These are phyloP conservation scores for Zelopaecilomyces penicillatus DNA, from an alignment of 2,329 filamentous ascomycete genomes.

Conservation along the genomic window DNA sequence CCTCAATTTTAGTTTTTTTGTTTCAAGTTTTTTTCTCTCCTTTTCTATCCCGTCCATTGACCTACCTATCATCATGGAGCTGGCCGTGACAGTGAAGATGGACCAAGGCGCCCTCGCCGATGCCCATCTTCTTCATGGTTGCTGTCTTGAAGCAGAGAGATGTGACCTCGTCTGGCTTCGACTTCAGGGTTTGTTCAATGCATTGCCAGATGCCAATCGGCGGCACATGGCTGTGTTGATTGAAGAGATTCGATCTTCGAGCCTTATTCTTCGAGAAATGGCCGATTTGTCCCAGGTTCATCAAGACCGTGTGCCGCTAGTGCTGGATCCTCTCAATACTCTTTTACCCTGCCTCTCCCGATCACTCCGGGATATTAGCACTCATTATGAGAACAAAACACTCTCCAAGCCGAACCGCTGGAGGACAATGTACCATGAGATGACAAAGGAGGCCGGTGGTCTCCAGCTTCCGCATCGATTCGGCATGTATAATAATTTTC, in stretches of 20 bases:
- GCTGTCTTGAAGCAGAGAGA: slow-evolving; percentile 45
- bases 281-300: slow-evolving; percentile 47
- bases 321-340: slow-evolving; percentile 48
- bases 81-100: slow-evolving; percentile 15
- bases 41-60: background rate
- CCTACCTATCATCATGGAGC: slow-evolving; percentile 7
- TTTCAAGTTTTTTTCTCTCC: background rate
- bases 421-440: slow-evolving; percentile 49
- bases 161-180: slow-evolving; percentile 38
- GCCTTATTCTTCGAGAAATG: slow-evolving; percentile 42
- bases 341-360: slow-evolving; percentile 47
- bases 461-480: slow-evolving; percentile 45
- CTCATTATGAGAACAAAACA: slow-evolving; percentile 42
- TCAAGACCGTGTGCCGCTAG: slow-evolving; percentile 37
- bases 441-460: slow-evolving; percentile 44
- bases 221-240: slow-evolving; percentile 40
- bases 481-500: slow-evolving; percentile 46
- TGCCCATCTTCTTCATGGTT: slow-evolving; percentile 39
- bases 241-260: slow-evolving; percentile 36
- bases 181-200: slow-evolving; percentile 41
- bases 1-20: background rate
- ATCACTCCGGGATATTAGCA: slow-evolving; percentile 44
- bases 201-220: slow-evolving; percentile 35
- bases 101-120: slow-evolving; percentile 21
- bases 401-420: slow-evolving; percentile 42